phyloP scores from a whole-genome alignment of 2,329 filamentous ascomycete genomes.

The Xylaria sp. region DNA sequence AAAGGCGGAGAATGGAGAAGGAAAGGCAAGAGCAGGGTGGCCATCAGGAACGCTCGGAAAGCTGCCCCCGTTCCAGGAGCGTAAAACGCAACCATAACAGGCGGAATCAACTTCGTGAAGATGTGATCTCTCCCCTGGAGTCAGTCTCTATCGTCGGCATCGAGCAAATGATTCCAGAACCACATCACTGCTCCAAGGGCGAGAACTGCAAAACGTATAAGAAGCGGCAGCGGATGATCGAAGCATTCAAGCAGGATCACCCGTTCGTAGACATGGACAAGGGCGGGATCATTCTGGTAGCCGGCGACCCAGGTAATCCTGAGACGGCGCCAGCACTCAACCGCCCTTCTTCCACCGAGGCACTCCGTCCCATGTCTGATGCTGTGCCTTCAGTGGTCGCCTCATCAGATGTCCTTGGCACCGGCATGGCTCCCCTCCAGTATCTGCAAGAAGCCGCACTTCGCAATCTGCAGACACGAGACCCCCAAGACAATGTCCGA shows the following conservation, averaged over 20 bases:
- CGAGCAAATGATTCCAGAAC: constrained; percentile 86
- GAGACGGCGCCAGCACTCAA: constrained; percentile 69
- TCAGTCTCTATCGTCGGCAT: constrained; percentile 93
- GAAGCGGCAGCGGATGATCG: constrained; percentile 81
- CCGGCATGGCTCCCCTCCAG: constrained; percentile 70
- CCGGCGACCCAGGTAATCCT: constrained; percentile 82
- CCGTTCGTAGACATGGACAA: constrained; percentile 71
- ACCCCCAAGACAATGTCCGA: constrained; percentile 92
- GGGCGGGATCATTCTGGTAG: constrained; percentile 77
- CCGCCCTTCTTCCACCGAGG: constrained; percentile 62
- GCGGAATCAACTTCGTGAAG: constrained; percentile 61
- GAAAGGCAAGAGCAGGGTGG: constrained; percentile 46
- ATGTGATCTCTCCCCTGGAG: constrained; percentile 80
- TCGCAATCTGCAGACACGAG: constrained; percentile 74
- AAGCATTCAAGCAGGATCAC: constrained; percentile 79
- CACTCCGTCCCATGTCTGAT: constrained; percentile 76
- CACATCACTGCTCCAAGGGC: constrained; percentile 86
- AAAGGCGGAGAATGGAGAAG: constrained; percentile 55
- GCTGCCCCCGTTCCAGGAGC: constrained; percentile 53
- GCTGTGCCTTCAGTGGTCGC: constrained; percentile 85
- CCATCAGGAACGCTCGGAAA: constrained; percentile 43
- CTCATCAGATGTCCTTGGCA: constrained; percentile 89
- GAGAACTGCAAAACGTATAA: constrained; percentile 85
- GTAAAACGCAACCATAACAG: constrained; percentile 45
- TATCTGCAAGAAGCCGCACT: constrained; percentile 80